Percentiles rank a stretch among this genome's conserved stretches.
Conservation (phyloP, 1,284 basidiomycete genomes). For the Mycena sp. region DNA sequence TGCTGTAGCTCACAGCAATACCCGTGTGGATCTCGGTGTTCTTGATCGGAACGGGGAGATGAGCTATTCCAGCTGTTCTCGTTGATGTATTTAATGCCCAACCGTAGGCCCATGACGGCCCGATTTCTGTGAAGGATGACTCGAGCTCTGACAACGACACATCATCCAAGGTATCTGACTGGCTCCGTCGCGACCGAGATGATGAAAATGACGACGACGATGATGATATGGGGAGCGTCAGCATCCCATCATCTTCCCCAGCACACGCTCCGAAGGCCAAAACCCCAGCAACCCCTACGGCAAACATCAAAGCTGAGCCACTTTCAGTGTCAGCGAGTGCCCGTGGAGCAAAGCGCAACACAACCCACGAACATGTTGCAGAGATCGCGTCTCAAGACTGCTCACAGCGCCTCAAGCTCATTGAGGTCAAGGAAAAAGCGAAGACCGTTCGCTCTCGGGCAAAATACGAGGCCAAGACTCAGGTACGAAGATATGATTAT, state of each 20-base stretch:
- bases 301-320: neutral
- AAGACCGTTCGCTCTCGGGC: neutral
- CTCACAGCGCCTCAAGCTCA: neutral
- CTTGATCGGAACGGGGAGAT: conserved; percentile 9
- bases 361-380: neutral
- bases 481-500: too few relatives aligned
- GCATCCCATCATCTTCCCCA: neutral
- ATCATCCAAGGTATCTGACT: neutral
- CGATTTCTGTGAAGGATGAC: neutral
- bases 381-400: neutral
- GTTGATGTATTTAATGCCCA: neutral
- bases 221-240: too few relatives aligned
- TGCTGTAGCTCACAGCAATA: conserved; percentile 21
- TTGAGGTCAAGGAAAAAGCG: neutral
- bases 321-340: neutral
- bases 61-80: neutral
- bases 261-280: neutral
- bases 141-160: neutral
- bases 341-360: neutral
- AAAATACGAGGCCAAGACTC: conserved; percentile 13
- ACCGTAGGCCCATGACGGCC: neutral
- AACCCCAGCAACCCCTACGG: neutral
- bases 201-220: neutral
- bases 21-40: conserved; percentile 26
- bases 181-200: neutral